Percentiles rank a stretch among this genome's conserved stretches.
Evolutionary conservation across 2,329 filamentous ascomycete species (phyloP).

Genomic region (Neonectria magnoliae): DNA sequence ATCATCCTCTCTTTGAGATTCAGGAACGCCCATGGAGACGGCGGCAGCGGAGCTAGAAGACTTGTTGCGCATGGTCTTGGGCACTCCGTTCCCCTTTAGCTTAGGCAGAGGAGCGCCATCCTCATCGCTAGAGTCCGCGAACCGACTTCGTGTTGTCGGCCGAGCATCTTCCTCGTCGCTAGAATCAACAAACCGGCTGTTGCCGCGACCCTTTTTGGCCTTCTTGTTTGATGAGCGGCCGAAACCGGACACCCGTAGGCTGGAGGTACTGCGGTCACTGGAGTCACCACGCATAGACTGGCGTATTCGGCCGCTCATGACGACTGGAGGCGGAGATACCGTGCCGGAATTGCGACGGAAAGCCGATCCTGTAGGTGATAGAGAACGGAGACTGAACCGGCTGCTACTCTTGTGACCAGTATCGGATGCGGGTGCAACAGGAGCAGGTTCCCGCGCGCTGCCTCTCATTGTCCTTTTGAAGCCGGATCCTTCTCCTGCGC

Average conservation of each 20-base stretch:
- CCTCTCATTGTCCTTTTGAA: constrained; percentile 81
- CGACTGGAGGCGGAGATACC: constrained; percentile 50
- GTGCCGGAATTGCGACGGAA: constrained; percentile 55
- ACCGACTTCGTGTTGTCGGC: constrained; percentile 61
- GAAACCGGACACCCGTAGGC: constrained; percentile 56
- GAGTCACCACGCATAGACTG: constrained; percentile 57
- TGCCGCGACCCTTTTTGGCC: constrained; percentile 48
- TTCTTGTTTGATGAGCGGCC: constrained; percentile 53
- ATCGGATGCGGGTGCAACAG: constrained; percentile 43
- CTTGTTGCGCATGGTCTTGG: constrained; percentile 45
- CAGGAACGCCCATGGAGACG: constrained; percentile 47
- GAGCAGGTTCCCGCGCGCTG: constrained; percentile 35
- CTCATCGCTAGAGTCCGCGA: constrained; percentile 79
- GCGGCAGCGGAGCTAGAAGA: constrained; percentile 49
- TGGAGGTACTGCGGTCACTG: constrained; percentile 48
- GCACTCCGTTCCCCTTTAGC: constrained; percentile 47
- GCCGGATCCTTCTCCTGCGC: constrained; percentile 59
- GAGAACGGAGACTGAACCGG: constrained; percentile 75
- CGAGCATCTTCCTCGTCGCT: constrained; percentile 68
- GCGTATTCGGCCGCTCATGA: constrained; percentile 54
- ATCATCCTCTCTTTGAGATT: constrained; percentile 58
- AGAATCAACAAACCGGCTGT: constrained; percentile 76
- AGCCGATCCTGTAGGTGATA: constrained; percentile 72
- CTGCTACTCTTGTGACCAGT: constrained; percentile 53
- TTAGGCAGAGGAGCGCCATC: constrained; percentile 46